phyloP scores from a whole-genome alignment of 257 asterid genomes.

The Cordia subcordata region DNA sequence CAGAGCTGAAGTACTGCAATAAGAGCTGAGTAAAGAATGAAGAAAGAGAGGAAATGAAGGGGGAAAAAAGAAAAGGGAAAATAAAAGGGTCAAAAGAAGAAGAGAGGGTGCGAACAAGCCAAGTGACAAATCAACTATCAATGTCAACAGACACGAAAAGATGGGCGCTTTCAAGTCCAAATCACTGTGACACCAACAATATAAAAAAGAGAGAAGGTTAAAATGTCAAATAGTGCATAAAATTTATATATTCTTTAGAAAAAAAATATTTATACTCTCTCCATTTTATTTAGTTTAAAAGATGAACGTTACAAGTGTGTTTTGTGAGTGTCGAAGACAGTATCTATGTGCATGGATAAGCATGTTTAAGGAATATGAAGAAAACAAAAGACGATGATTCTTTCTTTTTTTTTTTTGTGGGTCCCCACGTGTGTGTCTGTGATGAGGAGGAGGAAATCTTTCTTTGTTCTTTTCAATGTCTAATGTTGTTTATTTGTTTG shows the following conservation, averaged over 20 bases:
- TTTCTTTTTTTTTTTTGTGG: slow-evolving; percentile 2
- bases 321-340: too few species aligned
- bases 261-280: too few species aligned
- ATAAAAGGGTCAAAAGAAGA: slow-evolving; percentile 48
- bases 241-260: not conserved
- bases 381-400: not conserved
- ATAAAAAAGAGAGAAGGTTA: slow-evolving; percentile 3
- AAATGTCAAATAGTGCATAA: not conserved
- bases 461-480: slow-evolving; percentile 26
- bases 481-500: slow-evolving; percentile 28
- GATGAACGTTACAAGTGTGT: too few species aligned
- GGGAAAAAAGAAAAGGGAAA: slow-evolving; percentile 44
- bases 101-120: slow-evolving; percentile 51
- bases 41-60: slow-evolving; percentile 16
- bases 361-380: slow-evolving; percentile 1
- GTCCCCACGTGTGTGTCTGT: not conserved
- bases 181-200: slow-evolving; percentile 78
- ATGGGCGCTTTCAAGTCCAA: slow-evolving; percentile 94
- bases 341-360: not conserved
- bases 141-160: slow-evolving; percentile 98
- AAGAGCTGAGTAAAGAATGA: slow-evolving; percentile 14
- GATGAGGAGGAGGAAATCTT: not conserved
- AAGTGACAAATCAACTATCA: slow-evolving; percentile 91
- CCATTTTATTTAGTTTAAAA: too few species aligned
- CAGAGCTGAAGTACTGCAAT: not conserved